A percentile compares a stretch with the other conserved stretches of the same genome.
Conservation (phyloP, 768 basidiomycete species). For the Phlegmacium glaucopus region DNA sequence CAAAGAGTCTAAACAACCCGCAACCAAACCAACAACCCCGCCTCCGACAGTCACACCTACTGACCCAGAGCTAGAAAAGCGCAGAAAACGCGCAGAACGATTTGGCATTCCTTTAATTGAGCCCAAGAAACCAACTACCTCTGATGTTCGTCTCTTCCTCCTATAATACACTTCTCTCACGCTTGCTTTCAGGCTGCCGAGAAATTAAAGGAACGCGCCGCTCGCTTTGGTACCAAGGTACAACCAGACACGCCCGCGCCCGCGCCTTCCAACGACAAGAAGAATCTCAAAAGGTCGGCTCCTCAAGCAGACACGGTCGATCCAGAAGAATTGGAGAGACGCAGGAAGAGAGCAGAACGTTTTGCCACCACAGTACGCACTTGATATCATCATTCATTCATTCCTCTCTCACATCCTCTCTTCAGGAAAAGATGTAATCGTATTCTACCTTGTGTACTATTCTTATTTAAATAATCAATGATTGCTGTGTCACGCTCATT, state of each 20-base stretch:
- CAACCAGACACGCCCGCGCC: slow-evolving; percentile 3
- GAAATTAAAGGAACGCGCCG: slow-evolving; percentile 49
- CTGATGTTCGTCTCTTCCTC: slow-evolving; percentile 13
- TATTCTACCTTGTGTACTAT: neutral
- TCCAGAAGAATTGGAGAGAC: slow-evolving; percentile 53
- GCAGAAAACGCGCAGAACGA: slow-evolving; percentile 61
- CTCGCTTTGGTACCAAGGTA: slow-evolving; percentile 46
- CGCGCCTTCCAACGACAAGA: slow-evolving; percentile 20
- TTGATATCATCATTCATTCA: neutral
- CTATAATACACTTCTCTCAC: neutral
- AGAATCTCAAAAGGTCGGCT: slow-evolving; percentile 24
- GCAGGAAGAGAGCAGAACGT: slow-evolving; percentile 62
- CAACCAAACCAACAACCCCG: slow-evolving; percentile 3
- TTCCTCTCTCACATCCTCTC: slow-evolving; percentile 1
- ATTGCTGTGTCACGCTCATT: too few relatives aligned
- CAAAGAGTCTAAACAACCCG: neutral
- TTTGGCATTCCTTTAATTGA: slow-evolving; percentile 66
- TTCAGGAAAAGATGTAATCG: slow-evolving; percentile 15
- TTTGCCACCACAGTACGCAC: slow-evolving; percentile 40
- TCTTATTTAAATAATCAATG: neutral
- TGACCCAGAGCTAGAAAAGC: slow-evolving; percentile 54
- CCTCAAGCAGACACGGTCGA: slow-evolving; percentile 39
- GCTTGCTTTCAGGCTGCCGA: slow-evolving; percentile 36
- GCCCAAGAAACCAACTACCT: slow-evolving; percentile 24
- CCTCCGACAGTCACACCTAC: slow-evolving; percentile 10